A percentile compares a stretch with the other conserved stretches of the same genome.
Evolutionary conservation across 371 early-diverging fungal genomes (phyloP).

Genomic region (Mortierella sp.): DNA sequence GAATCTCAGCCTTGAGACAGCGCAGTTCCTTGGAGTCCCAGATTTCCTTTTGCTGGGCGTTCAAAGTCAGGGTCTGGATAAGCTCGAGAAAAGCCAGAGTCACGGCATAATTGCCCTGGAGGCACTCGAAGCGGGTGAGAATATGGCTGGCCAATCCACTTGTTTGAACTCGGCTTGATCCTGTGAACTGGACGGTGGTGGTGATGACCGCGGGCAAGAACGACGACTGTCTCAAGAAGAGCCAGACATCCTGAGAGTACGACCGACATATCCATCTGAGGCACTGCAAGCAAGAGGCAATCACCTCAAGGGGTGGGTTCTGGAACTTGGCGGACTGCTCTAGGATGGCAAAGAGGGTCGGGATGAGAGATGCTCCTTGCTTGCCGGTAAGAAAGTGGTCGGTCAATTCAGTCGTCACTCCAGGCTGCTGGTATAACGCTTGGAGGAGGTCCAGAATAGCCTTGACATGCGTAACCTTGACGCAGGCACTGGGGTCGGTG

Average conservation of each 20-base stretch:
- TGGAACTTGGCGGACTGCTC: conserved; percentile 52
- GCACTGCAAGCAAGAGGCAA: conserved; percentile 44
- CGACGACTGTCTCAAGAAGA: conserved; percentile 45
- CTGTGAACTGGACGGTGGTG: conserved; percentile 46
- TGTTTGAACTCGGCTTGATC: conserved; percentile 44
- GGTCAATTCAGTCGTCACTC: conserved; percentile 26
- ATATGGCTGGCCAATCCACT: conserved; percentile 34
- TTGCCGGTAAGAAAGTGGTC: conserved; percentile 12
- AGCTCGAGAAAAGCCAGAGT: conserved; percentile 50
- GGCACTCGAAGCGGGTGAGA: conserved; percentile 36
- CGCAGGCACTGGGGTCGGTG: conserved; percentile 6
- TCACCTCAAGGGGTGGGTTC: conserved; percentile 36
- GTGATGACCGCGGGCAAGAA: conserved; percentile 54
- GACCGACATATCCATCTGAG: conserved; percentile 36
- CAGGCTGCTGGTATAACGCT: conserved; percentile 29
- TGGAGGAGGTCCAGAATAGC: conserved; percentile 39
- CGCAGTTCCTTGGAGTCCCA: conserved; percentile 54
- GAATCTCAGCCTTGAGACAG: conserved; percentile 43
- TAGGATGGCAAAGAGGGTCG: conserved; percentile 47
- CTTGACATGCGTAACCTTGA: conserved; percentile 31
- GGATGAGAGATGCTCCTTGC: conserved; percentile 26
- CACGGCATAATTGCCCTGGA: conserved; percentile 37
- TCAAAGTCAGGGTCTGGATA: conserved; percentile 25
- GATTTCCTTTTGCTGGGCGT: conserved; percentile 44
- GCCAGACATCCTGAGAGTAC: conserved; percentile 49